Percentiles rank a stretch among this genome's conserved stretches.
Evolutionary conservation across 352 stramenopile species (phyloP).

Genomic region (Globisporangium parvum): DNA sequence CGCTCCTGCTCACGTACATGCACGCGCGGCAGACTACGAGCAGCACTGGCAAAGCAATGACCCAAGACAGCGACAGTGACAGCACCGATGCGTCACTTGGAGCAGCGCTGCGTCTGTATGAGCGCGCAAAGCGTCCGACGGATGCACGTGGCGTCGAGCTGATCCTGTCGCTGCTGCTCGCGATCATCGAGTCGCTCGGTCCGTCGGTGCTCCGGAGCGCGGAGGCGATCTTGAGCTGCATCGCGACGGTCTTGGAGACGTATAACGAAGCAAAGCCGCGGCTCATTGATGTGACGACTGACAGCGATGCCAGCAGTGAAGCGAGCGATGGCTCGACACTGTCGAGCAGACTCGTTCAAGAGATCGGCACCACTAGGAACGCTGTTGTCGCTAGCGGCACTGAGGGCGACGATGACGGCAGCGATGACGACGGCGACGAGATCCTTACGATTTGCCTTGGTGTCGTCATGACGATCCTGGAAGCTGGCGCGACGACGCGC

Average conservation of each 20-base stretch:
- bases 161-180: conserved; percentile 54
- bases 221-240: conserved; percentile 53
- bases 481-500: conserved; percentile 46
- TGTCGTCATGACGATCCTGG: conserved; percentile 72
- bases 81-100: not conserved
- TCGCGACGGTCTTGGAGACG: conserved; percentile 62
- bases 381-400: not conserved
- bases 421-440: conserved; percentile 54
- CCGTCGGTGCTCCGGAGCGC: conserved; percentile 70
- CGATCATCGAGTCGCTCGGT: conserved; percentile 67
- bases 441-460: conserved; percentile 77
- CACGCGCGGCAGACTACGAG: conserved; percentile 21
- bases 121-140: conserved; percentile 26
- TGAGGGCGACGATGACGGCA: conserved; percentile 11
- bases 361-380: conserved; percentile 1
- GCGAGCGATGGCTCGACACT: not conserved
- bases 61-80: not conserved
- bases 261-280: conserved; percentile 28
- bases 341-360: conserved; percentile 4
- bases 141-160: conserved; percentile 42
- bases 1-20: conserved; percentile 77
- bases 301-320: not conserved
- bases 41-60: not conserved
- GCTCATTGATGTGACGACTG: conserved; percentile 19
- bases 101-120: conserved; percentile 15